Evolutionary conservation across 202 grass and related monocot species (phyloP).

Genomic region (Bolboschoenoplectus hybrid): DNA sequence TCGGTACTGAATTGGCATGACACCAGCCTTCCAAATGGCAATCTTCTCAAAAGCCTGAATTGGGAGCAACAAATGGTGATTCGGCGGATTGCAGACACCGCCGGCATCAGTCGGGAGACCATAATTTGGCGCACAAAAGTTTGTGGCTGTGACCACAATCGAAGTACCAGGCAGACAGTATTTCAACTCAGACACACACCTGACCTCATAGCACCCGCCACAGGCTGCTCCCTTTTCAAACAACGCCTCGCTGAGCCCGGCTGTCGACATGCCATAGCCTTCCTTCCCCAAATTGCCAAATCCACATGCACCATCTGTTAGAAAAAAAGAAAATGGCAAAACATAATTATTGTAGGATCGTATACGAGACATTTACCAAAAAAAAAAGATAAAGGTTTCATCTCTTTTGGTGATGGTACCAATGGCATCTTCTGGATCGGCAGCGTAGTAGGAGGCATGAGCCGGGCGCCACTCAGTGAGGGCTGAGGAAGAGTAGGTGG

Average conservation of each 20-base stretch:
- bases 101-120: slow-evolving; percentile 78
- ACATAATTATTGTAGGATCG: slow-evolving; percentile 1
- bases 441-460: slow-evolving; percentile 92
- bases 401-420: slow-evolving; percentile 43
- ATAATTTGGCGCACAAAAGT: slow-evolving; percentile 96
- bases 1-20: slow-evolving; percentile 97
- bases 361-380: slow-evolving; percentile 31
- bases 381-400: not conserved
- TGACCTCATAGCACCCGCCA: slow-evolving; percentile 96
- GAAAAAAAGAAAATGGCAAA: slow-evolving; percentile 30
- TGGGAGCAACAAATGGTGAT: slow-evolving; percentile 91
- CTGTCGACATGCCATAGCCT: slow-evolving; percentile 92
- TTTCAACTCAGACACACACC: slow-evolving; percentile 82
- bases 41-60: slow-evolving; percentile 99
- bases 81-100: slow-evolving; percentile 89
- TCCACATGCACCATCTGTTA: slow-evolving; percentile 86
- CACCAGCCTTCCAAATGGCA: slow-evolving; percentile 97
- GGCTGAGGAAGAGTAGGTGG: slow-evolving; percentile 54
- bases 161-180: slow-evolving; percentile 94
- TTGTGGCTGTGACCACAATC: slow-evolving; percentile 88
- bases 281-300: slow-evolving; percentile 92
- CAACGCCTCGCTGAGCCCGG: slow-evolving; percentile 83
- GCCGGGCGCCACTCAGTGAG: slow-evolving; percentile 83
- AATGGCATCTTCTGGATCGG: slow-evolving; percentile 85
- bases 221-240: slow-evolving; percentile 84